Evolutionary conservation across 1,139 yeast genomes (phyloP), one percentile per base, ranked within the genome.

Genomic region (Taphrina flavorubra): DNA sequence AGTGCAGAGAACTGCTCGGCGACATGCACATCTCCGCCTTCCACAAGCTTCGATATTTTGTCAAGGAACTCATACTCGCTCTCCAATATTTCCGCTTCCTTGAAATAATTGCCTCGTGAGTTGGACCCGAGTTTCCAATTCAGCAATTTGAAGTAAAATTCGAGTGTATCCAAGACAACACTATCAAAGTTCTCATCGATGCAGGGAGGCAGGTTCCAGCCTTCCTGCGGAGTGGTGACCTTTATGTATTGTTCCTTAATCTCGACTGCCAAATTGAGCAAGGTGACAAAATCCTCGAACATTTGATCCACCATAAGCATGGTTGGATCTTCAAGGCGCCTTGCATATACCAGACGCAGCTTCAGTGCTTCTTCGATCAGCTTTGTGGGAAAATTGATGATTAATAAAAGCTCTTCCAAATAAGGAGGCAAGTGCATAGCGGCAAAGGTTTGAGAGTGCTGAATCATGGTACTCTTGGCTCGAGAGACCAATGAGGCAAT

Each of bases 261-360:
- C 72, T 87, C 90, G 34, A 90, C 82, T 0, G 97, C 95, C 60
- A 92, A 81, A 57, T 86, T 84, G 67, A 92, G 85, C 76, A 91
- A 91, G 0, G 88, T 83, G 72, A 88, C 87, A 76, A 92, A 88
- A 77, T 92, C 97, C 61, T 87, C 94, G 72, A 94, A 85, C 85
- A 91, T 89, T 78, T 92, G 97, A 77, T 94, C 98, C 73, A 94
- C 90, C 88, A 92, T 90, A 92, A 92, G 89, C 85, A 92, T 86
- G 0, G 98, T 92, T 0, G 97, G 97, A 74, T 90, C 90, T 68
- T 85, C 86, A 69, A 92, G 79, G 74, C 89, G 88, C 77, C 85
- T 83, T 3, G 98, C 97, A 76, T 91, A 92, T 1, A 84, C 81
- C 66, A 94, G 82, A 72, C 98, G 83, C 57, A 90, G 85, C 59